Evolutionary conservation across 2,329 filamentous ascomycete species (phyloP).

Genomic region (Corynespora cassiicola): DNA sequence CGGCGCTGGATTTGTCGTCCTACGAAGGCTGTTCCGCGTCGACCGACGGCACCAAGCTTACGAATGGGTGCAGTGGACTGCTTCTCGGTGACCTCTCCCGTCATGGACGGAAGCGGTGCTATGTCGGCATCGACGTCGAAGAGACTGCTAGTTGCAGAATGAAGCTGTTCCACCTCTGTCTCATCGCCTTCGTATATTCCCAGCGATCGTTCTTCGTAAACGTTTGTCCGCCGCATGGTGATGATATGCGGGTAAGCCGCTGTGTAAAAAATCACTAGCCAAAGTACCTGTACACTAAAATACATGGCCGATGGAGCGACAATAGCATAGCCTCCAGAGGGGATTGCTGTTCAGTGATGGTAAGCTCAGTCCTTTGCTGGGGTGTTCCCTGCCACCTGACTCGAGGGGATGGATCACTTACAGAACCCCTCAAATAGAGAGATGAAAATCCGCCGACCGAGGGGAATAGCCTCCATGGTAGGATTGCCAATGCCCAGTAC

Average conservation of each 20-base stretch:
- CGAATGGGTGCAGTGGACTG: conserved; percentile 12
- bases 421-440: conserved; percentile 29
- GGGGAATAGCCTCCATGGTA: conserved; percentile 25
- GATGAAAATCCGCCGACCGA: conserved; percentile 26
- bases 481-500: conserved; percentile 27
- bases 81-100: conserved; percentile 11
- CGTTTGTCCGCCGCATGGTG: conserved; percentile 28
- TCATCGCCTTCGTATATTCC: conserved; percentile 27
- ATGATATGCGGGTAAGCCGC: conserved; percentile 29
- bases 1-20: conserved; percentile 26
- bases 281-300: conserved; percentile 27
- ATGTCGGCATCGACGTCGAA: conserved; percentile 23
- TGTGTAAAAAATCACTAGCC: conserved; percentile 27
- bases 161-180: conserved; percentile 25
- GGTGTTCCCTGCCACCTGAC: no score
- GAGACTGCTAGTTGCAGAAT: conserved; percentile 25
- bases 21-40: conserved; percentile 26
- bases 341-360: conserved; percentile 14
- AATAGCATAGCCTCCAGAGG: conserved; percentile 28
- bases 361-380: not conserved
- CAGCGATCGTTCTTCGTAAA: conserved; percentile 25
- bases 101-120: conserved; percentile 11
- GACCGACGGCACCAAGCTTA: conserved; percentile 11
- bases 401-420: conserved; percentile 3
- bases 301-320: conserved; percentile 26